Base-by-base conservation (phyloP, 371 early-diverging fungal species). In the Lichtheimia hyalospora region DNA sequence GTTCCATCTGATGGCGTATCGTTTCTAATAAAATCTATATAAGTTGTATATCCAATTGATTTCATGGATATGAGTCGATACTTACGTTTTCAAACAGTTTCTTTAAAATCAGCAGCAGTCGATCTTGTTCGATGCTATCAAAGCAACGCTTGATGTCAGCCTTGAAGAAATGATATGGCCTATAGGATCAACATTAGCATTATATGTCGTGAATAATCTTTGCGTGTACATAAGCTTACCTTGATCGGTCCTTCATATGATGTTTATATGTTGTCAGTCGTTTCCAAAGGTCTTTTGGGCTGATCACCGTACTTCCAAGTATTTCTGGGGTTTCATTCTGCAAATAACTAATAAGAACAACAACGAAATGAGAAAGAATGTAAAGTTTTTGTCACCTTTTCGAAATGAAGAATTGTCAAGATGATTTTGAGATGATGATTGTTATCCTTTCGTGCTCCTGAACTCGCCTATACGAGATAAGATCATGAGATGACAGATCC, bases 111-210 rank as follows among this genome's bases (percentile, higher is more conserved):
- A 76, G 58, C 28, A 94, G 44, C 8, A 96, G 67, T 55, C 75
- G 77, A 14, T 64, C 70, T 59, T 91, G 93, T 14, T 89, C 77
- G 51, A 96, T 90, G 3, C 87, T 83, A 60, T 96, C 96, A 69
- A 88, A 96, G 21, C 91, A 88, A 28, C 70, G 71, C 24, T 71
- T 70, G 25, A 95, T 85, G 64, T 96, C 96, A 13, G 92, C 81
- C 62, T 96, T 96, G 54, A 86, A 91, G 70, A 94, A 87, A 52
- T 87, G 96, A 5, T 67, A 67, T n/a, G 60, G 52, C 10, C 49
- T 57, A 25, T 15, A 34, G 27, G 27, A 27, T 27, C 27, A 27
- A 27, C 3, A 7, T 49, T 49, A 49, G 20, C 12, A 25, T 27
- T n/a, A n/a, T n/a, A n/a, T n/a, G 12, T 3, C 14, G 27, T 13